Percentiles rank a stretch among this genome's conserved stretches.
Evolutionary conservation across 257 asterid species (phyloP).

Genomic region (Scutellaria baicalensis): DNA sequence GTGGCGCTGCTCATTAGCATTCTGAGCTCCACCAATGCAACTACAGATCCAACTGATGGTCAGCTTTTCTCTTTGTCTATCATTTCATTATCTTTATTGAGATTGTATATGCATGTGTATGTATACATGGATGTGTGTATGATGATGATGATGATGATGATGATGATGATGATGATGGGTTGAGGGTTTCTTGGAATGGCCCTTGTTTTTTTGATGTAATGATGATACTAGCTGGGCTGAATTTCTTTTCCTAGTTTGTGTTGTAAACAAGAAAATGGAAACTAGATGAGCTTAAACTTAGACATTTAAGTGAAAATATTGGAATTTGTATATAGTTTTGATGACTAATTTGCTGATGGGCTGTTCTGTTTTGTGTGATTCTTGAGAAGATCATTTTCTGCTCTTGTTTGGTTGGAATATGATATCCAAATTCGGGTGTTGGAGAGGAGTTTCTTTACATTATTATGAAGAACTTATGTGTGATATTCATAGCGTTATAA

Average conservation of each 20-base stretch:
- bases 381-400: neutral
- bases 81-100: neutral
- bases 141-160: conserved; percentile 12
- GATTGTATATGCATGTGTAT: conserved; percentile 1
- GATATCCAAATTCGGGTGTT: neutral
- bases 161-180: conserved; percentile 12
- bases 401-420: neutral
- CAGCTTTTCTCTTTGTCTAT: conserved; percentile 7
- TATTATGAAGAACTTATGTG: neutral
- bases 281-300: neutral
- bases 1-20: conserved; percentile 37
- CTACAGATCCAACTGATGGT: conserved; percentile 70
- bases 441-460: neutral
- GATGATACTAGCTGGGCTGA: neutral
- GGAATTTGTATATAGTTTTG: conserved; percentile 5
- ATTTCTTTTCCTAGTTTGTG: neutral
- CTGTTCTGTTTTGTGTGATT: neutral
- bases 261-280: neutral
- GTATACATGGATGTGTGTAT: neutral
- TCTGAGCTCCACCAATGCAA: conserved; percentile 41
- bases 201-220: conserved; percentile 18
- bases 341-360: neutral
- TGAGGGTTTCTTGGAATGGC: conserved; percentile 9
- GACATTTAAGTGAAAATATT: neutral
- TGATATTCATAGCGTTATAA: neutral